These are phyloP conservation scores for Alisma plantagoaquatica DNA, from an alignment of 106 monocot species.

Conservation along the genomic window DNA sequence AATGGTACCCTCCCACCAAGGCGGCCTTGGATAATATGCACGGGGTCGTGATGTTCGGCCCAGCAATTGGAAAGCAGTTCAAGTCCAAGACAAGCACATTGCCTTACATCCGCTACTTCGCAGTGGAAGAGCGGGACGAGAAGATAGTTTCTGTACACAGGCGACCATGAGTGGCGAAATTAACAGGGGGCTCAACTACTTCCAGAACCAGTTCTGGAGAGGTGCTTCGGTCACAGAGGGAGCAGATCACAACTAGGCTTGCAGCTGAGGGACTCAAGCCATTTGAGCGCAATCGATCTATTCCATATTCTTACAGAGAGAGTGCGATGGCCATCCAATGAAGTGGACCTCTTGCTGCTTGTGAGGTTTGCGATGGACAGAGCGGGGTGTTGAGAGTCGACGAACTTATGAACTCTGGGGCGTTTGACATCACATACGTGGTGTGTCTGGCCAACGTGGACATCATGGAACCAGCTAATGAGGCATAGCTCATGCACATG, in stretches of 20 bases:
- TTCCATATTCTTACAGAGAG: neutral
- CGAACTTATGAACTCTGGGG: neutral
- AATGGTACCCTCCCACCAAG: neutral
- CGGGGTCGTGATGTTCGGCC: constrained; percentile 1
- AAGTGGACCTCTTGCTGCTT: neutral
- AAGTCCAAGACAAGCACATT: neutral
- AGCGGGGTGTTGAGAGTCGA: neutral
- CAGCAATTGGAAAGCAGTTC: neutral
- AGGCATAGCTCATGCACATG: constrained; percentile 3
- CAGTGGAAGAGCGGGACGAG: neutral
- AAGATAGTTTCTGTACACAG: constrained; percentile 1
- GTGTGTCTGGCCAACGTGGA: constrained; percentile 2
- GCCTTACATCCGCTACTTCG: neutral
- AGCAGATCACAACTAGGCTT: neutral
- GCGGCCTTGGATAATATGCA: constrained; percentile 1
- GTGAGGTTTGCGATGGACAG: constrained; percentile 1
- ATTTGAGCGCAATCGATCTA: neutral
- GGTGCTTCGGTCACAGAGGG: neutral
- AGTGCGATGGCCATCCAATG: neutral
- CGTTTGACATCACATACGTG: constrained; percentile 5
- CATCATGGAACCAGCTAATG: constrained; percentile 1
- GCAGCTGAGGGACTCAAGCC: constrained; percentile 1
- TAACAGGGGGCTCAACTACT: constrained; percentile 1
- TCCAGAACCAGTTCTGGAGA: neutral
- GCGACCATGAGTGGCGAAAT: neutral